Conservation (phyloP, 2,329 filamentous ascomycete genomes). For the Xylaria sp. region DNA sequence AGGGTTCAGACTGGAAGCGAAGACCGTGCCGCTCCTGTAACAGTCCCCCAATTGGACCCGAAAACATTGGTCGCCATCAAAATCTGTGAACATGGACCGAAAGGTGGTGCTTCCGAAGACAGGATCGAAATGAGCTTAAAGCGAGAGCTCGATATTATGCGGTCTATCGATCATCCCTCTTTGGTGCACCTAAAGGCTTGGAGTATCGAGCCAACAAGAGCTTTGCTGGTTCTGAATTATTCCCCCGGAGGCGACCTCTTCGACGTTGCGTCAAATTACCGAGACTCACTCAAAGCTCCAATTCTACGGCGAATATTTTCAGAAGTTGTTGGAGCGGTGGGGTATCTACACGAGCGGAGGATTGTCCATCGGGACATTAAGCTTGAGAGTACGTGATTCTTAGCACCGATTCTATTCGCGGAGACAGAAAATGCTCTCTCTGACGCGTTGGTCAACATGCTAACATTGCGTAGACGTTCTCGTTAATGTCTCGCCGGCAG, state of each 20-base stretch:
- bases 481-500: constrained; percentile 79
- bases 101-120: constrained; percentile 91
- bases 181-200: constrained; percentile 92
- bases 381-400: constrained; percentile 78
- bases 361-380: constrained; percentile 99
- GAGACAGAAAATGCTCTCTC: constrained; percentile 28
- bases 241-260: constrained; percentile 96
- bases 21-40: constrained; percentile 49
- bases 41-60: constrained; percentile 63
- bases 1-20: constrained; percentile 51
- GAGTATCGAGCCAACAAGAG: constrained; percentile 83
- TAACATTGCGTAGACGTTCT: constrained; percentile 76
- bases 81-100: constrained; percentile 92
- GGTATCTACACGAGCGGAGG: constrained; percentile 83
- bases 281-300: constrained; percentile 72
- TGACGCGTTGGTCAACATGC: constrained; percentile 25
- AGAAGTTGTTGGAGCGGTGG: constrained; percentile 85
- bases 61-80: constrained; percentile 93
- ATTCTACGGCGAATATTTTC: constrained; percentile 88
- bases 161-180: constrained; percentile 86
- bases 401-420: background rate
- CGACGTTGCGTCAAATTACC: constrained; percentile 83
- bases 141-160: constrained; percentile 94
- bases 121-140: constrained; percentile 93
- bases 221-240: constrained; percentile 88